Conservation (phyloP, 768 basidiomycete species). For the Termitomyces sp. region DNA sequence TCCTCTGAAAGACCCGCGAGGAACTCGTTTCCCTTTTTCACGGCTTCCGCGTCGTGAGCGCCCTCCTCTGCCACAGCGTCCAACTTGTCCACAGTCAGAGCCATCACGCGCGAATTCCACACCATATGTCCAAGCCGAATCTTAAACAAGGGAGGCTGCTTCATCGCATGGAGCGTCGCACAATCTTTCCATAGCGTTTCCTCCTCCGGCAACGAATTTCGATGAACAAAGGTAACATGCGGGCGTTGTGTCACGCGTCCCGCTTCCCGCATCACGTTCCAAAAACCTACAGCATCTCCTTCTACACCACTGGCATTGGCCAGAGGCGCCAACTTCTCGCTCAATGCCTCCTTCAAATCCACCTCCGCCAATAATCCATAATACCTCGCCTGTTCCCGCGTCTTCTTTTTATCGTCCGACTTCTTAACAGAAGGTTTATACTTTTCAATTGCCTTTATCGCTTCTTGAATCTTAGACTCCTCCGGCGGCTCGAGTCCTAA, state of each 20-base stretch:
- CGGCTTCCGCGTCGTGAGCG: conserved; percentile 26
- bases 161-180: conserved; percentile 30
- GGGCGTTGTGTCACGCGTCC: conserved; percentile 55
- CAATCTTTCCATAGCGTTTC: conserved; percentile 46
- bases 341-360: conserved; percentile 48
- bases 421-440: conserved; percentile 35
- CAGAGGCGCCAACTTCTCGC: conserved; percentile 28
- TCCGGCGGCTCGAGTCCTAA: conserved; percentile 50
- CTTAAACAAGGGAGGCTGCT: conserved; percentile 48
- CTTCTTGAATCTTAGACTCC: conserved; percentile 52
- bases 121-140: conserved; percentile 59
- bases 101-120: conserved; percentile 81
- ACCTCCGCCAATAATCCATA: conserved; percentile 76
- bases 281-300: conserved; percentile 37
- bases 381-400: conserved; percentile 50
- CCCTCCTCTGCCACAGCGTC: conserved; percentile 21
- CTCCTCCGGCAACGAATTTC: conserved; percentile 31
- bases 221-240: conserved; percentile 87
- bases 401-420: conserved; percentile 27
- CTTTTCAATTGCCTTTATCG: conserved; percentile 37
- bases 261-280: conserved; percentile 37
- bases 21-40: conserved; percentile 31
- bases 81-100: conserved; percentile 64
- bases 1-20: conserved; percentile 40
- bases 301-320: conserved; percentile 16